phyloP scores from a whole-genome alignment of 1,284 basidiomycete genomes.

The Leccinum fallax region DNA sequence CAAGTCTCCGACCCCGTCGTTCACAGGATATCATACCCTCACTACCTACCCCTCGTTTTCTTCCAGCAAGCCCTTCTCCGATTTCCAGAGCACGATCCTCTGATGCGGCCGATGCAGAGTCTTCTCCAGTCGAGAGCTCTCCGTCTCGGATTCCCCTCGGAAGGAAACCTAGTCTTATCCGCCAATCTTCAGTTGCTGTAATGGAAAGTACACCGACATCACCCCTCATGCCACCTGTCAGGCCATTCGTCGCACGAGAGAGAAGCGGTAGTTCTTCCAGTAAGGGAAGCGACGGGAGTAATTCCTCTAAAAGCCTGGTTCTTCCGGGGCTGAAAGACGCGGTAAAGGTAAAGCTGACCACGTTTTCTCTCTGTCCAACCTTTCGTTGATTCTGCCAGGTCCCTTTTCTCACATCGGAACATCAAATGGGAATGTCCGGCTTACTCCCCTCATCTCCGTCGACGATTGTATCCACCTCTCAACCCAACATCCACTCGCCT shows the following conservation, averaged over 20 bases:
- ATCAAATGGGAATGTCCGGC: constrained; percentile 68
- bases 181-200: constrained; percentile 49
- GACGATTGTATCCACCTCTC: constrained; percentile 48
- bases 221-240: constrained; percentile 44
- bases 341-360: constrained; percentile 53
- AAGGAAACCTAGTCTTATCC: constrained; percentile 45
- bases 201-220: constrained; percentile 40
- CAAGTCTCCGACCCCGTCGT: constrained; percentile 35
- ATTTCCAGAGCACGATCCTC: constrained; percentile 54
- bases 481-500: constrained; percentile 44
- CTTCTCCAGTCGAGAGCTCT: constrained; percentile 19
- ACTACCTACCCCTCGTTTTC: constrained; percentile 36
- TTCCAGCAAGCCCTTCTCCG: constrained; percentile 34
- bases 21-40: constrained; percentile 54
- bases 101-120: constrained; percentile 46
- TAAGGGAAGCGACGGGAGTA: constrained; percentile 37
- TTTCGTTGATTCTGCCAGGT: constrained; percentile 44
- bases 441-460: constrained; percentile 80
- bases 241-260: constrained; percentile 48
- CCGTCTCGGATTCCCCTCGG: constrained; percentile 12
- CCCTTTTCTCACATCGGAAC: constrained; percentile 66
- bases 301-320: constrained; percentile 38
- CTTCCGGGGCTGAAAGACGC: constrained; percentile 71
- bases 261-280: constrained; percentile 51
- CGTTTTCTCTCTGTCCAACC: constrained; percentile 2